Evolutionary conservation across 192 early-diverging fungal species (phyloP).

Genomic region (Geranomyces michiganensis): DNA sequence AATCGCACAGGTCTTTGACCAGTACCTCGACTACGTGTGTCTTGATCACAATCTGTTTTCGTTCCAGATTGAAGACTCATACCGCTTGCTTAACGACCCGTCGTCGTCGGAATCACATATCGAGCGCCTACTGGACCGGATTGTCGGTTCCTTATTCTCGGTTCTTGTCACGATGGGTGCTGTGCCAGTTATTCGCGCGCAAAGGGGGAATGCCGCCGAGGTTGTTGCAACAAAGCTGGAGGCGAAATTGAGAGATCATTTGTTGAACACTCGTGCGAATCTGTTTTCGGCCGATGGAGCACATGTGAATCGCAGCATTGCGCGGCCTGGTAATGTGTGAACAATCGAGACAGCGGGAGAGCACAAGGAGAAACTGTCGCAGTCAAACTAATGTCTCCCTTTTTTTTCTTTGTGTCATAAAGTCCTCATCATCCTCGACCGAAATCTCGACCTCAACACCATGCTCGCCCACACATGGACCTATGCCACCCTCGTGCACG

Average conservation of each 20-base stretch:
- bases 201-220: conserved; percentile 90
- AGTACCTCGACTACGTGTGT: conserved; percentile 93
- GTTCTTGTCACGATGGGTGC: conserved; percentile 85
- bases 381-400: too few species aligned
- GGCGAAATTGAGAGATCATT: conserved; percentile 84
- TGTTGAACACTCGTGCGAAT: conserved; percentile 84
- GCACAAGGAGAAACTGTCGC: too few species aligned
- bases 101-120: conserved; percentile 79
- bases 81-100: conserved; percentile 82
- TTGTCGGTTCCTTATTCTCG: conserved; percentile 84
- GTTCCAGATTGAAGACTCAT: conserved; percentile 79
- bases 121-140: conserved; percentile 74
- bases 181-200: conserved; percentile 89
- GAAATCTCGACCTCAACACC: conserved; percentile 86
- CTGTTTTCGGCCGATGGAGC: conserved; percentile 66
- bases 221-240: conserved; percentile 91
- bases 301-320: conserved; percentile 5
- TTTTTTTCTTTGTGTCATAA: not conserved
- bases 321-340: conserved; percentile 59
- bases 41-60: conserved; percentile 93
- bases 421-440: conserved; percentile 87
- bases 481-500: conserved; percentile 95
- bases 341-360: too few species aligned
- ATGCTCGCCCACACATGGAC: conserved; percentile 99
- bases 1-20: conserved; percentile 92